These are phyloP conservation scores for Pholiota conissans DNA, from an alignment of 768 basidiomycete genomes.

Conservation along the genomic window DNA sequence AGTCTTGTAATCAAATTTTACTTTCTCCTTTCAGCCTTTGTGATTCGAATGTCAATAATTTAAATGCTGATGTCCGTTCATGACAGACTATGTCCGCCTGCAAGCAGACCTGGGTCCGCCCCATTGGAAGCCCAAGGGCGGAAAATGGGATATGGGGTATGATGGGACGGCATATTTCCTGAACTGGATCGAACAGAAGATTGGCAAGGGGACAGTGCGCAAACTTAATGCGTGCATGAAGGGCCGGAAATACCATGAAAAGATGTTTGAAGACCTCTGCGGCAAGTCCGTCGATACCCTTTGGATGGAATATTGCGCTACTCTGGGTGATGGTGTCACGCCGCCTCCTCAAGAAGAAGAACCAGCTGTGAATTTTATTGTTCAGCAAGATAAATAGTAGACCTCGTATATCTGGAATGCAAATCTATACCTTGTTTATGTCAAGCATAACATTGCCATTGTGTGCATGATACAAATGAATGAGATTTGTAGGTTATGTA, in stretches of 20 bases:
- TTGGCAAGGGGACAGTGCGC: constrained; percentile 6
- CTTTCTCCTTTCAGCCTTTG: too few species aligned
- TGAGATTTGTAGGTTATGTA: too few species aligned
- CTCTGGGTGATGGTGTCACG: not conserved
- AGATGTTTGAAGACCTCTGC: constrained; percentile 3
- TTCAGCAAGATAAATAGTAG: not conserved
- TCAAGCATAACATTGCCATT: too few species aligned
- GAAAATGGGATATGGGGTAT: constrained; percentile 75
- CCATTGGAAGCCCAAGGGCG: constrained; percentile 52
- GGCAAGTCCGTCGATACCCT: constrained; percentile 8
- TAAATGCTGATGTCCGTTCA: not conserved
- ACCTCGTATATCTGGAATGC: too few species aligned
- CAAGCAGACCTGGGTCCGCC: constrained; percentile 58
- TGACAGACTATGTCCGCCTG: constrained; percentile 69
- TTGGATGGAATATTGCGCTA: constrained; percentile 11
- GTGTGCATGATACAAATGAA: too few species aligned
- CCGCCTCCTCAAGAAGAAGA: not conserved
- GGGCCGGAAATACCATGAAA: constrained; percentile 1
- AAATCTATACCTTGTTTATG: too few species aligned
- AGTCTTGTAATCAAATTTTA: not conserved
- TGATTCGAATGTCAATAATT: too few species aligned
- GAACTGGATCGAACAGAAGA: constrained; percentile 54
- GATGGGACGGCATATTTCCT: constrained; percentile 73
- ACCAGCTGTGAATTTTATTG: not conserved
- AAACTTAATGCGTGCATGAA: constrained; percentile 1